Evolutionary conservation across 2,329 filamentous ascomycete genomes (phyloP), one percentile per base, ranked within the genome.

Genomic region (Tolypocladium paradoxum): DNA sequence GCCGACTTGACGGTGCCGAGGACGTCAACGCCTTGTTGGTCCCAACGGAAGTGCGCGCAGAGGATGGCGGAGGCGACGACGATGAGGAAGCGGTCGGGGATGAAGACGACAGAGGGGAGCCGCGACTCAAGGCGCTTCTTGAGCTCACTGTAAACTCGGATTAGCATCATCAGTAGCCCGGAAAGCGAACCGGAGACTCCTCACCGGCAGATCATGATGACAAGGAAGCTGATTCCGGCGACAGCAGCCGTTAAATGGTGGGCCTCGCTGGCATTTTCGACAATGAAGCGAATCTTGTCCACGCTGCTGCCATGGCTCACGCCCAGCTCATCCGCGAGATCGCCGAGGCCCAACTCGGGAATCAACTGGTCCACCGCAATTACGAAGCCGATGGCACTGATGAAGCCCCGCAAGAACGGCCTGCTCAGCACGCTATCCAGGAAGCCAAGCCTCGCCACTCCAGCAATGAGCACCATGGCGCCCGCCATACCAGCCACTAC

Each of bases 311-410:
- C 90, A 64, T 97, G 92, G 45, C 81, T 81, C 2, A 90, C 81
- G n/a, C 80, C 77, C 2, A 68, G 65, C 18, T 85, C 71, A 51
- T 81, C 82, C 0, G 90, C 88, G 20, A 83, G 70, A 1, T 77
- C 72, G 37, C 76, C 78, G 24, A 99, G 76, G 0, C 93, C 93
- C 62, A 95, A 78, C 68, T 97, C 90, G 0, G 92, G 91, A 51
- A 96, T 88, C 46, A 96, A 74, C 70, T 99, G 93, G 67, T 97
- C 93, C 36, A 97, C 89, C 38, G 95, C 83, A 65, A 99, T 97
- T 58, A 97, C 91, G 53, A 96, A 88, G 49, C 93, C 93, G 65
- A 99, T 95, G 50, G 93, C 93, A 54, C 89, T 96, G 70, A 99
- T 96, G 72, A 99, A 99, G 1, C 93, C 93, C 55, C 93, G 79